Base-by-base conservation (phyloP, 2,329 filamentous ascomycete species). In the Graphilbum fragrans region DNA sequence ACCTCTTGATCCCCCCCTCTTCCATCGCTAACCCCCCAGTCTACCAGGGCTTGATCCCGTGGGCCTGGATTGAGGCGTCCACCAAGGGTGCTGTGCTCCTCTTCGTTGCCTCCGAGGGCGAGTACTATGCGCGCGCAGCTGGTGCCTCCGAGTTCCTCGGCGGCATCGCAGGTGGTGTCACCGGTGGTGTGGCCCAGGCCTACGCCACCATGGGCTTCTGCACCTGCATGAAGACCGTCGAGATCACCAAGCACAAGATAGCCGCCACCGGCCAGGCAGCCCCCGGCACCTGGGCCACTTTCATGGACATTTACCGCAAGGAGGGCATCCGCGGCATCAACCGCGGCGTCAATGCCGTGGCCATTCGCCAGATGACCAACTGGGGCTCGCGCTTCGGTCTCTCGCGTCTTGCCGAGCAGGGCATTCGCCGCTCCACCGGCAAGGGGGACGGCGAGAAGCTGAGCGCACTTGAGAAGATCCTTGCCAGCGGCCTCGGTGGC, bases 151-250 rank as follows among this genome's bases (percentile, higher is more conserved):
- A 93, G 63, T 96, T 98, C 63, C 71, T 83, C 39, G 78, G 80
- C 52, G 92, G 92, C 59, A 96, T 98, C 67, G 60, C 72, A 25
- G 92, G 92, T 57, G 92, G 92, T 64, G 86, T 98, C 72, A 74
- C 80, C 19, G 92, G 92, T 60, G 92, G 92, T 74, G 80, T 98
- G 45, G 92, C 90, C 37, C 92, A 98, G 70, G 92, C 92, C 46
- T 98, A 98, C 63, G 92, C 92, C 51, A 98, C 92, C 62, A 98
- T 98, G 90, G 92, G 92, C 53, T 98, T 98, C 80, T 98, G 92
- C 69, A 98, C 92, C 47, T 98, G 92, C 77, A 98, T 98, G 92
- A 98, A 98, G 80, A 98, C 92, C 49, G 92, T 96, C 52, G 92
- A 98, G 67, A 98, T 98, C 67, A 98, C 92, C 59, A 93, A 95